Percentiles rank a stretch among this genome's conserved stretches.
Evolutionary conservation across 768 basidiomycete genomes (phyloP).

Genomic region (Tylopilus vinaceipallidus): DNA sequence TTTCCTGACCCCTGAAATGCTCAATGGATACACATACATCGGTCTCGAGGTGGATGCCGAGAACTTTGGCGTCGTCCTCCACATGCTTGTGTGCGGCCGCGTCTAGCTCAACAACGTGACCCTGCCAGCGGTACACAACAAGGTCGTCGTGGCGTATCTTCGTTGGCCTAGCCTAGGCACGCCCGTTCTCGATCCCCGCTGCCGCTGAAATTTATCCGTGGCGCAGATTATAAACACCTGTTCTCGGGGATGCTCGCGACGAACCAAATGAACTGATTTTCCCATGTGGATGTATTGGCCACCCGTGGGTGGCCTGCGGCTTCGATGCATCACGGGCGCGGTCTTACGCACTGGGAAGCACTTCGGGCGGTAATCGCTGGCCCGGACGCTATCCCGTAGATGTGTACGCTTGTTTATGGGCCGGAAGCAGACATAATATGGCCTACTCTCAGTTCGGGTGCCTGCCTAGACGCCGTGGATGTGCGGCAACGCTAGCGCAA

Average conservation of each 20-base stretch:
- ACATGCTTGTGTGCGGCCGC: conserved; percentile 98
- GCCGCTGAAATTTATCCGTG: conserved; percentile 3
- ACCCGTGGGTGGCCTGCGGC: conserved; percentile 41
- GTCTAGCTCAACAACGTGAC: conserved; percentile 99
- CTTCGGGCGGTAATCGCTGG: not conserved
- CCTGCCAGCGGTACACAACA: conserved; percentile 98
- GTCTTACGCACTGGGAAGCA: not conserved
- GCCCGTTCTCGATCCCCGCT: conserved; percentile 24
- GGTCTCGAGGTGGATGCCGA: conserved; percentile 98
- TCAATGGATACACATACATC: conserved; percentile 94
- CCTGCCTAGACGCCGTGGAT: not conserved
- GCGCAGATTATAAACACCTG: conserved; percentile 87
- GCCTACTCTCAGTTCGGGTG: not conserved
- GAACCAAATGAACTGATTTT: conserved; percentile 79
- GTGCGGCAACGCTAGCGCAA: not conserved
- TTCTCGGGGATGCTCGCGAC: conserved; percentile 96
- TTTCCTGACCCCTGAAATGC: conserved; percentile 95
- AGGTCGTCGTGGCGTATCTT: conserved; percentile 98
- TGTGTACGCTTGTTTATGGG: not conserved
- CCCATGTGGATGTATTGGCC: conserved; percentile 81
- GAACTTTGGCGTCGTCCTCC: conserved; percentile 98
- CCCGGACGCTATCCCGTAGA: not conserved
- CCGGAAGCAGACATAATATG: not conserved
- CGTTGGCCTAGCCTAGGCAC: conserved; percentile 91
- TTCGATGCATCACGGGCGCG: not conserved